phyloP scores from a whole-genome alignment of 768 basidiomycete species.

The Russula ochroleuca region DNA sequence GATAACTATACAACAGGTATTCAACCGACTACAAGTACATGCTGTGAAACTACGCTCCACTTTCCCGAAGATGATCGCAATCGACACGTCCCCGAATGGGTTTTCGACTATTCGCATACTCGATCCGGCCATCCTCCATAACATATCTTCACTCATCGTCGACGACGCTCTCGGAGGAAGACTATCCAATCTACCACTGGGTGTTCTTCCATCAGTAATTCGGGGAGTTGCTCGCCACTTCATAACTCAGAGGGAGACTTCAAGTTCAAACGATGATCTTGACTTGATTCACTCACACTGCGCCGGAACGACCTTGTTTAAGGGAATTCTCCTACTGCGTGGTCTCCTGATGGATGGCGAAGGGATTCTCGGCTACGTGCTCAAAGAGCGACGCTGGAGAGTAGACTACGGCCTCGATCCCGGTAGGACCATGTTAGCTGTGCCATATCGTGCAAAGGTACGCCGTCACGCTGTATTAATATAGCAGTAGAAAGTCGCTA shows the following conservation, averaged over 20 bases:
- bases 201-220: constrained; percentile 1
- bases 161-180: constrained; percentile 6
- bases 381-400: constrained; percentile 45
- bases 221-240: constrained; percentile 12
- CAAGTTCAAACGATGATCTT: constrained; percentile 7
- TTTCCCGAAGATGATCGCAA: neutral
- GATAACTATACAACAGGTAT: constrained; percentile 39
- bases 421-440: constrained; percentile 44
- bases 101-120: constrained; percentile 13
- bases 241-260: neutral
- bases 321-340: constrained; percentile 42
- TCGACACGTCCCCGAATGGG: neutral
- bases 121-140: neutral
- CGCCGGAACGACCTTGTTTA: constrained; percentile 32
- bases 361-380: constrained; percentile 39
- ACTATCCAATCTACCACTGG: constrained; percentile 1
- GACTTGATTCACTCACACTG: neutral
- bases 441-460: constrained; percentile 48
- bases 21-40: constrained; percentile 34
- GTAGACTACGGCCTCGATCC: constrained; percentile 50
- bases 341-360: constrained; percentile 39
- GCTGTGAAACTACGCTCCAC: neutral
- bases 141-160: constrained; percentile 5
- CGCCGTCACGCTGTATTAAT: neutral
- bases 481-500: neutral